Evolutionary conservation across 352 stramenopile species (phyloP).

Genomic region (Phytophthora constricta): DNA sequence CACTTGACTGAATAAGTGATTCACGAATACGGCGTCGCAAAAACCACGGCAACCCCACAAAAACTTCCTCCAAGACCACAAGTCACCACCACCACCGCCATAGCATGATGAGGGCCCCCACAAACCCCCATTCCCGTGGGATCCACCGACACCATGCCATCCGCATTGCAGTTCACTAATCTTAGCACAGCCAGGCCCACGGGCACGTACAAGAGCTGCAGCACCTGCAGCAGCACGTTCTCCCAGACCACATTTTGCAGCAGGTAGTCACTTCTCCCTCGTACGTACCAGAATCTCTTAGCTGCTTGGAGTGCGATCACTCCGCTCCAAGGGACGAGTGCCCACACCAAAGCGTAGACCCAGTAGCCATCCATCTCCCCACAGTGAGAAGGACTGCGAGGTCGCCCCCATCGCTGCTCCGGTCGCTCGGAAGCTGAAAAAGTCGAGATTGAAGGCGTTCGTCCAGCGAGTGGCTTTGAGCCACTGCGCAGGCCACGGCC

Average conservation of each 20-base stretch:
- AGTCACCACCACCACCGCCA: constrained; percentile 42
- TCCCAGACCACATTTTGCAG: constrained; percentile 38
- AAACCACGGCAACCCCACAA: constrained; percentile 46
- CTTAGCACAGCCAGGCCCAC: constrained; percentile 66
- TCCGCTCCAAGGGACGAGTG: constrained; percentile 30
- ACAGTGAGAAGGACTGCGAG: constrained; percentile 60
- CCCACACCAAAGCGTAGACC: constrained; percentile 60
- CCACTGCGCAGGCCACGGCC: constrained; percentile 73
- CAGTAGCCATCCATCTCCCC: constrained; percentile 66
- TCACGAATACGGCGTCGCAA: constrained; percentile 41
- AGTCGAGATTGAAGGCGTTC: constrained; percentile 60
- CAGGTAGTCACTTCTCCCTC: constrained; percentile 38
- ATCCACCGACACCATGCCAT: constrained; percentile 53
- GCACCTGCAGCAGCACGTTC: constrained; percentile 51
- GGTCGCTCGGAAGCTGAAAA: constrained; percentile 55
- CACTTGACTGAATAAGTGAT: constrained; percentile 35
- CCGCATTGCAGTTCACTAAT: constrained; percentile 60
- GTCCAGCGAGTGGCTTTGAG: constrained; percentile 54
- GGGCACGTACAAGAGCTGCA: constrained; percentile 65
- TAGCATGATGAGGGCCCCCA: constrained; percentile 34
- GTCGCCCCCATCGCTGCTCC: constrained; percentile 71
- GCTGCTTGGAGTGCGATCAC: constrained; percentile 6
- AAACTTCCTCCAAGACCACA: constrained; percentile 48
- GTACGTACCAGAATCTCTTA: constrained; percentile 18
- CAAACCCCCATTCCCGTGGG: constrained; percentile 39